Evolutionary conservation across 164 flowering plant species (phyloP), one percentile per base, ranked within the genome.

Genomic region (Stephania japonica): DNA sequence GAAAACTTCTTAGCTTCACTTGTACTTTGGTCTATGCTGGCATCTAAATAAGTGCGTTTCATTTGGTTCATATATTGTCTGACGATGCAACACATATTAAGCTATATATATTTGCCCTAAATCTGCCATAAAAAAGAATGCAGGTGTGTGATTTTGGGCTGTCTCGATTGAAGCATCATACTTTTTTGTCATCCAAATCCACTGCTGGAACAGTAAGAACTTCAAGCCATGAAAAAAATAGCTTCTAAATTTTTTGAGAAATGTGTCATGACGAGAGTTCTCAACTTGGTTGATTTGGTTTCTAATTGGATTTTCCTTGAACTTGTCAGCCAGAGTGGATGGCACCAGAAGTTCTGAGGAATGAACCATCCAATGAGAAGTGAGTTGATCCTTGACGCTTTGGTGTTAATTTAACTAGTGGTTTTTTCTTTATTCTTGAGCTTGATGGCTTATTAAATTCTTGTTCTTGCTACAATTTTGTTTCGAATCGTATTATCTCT

Each of bases 321-420:
- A 68, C 72, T 12, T 73, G 56, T 75, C 75, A 94, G 98, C 97
- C 98, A 32, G 99, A 95, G 80, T 95, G 99, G 99, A 95, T 95
- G 99, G 99, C 98, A 62, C 98, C 99, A 56, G 99, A 93, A 85
- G 98, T 95, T 82, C 90, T 95, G 70, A 91, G 98, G 27, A 95
- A 95, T 77, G 98, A 95, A 76, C 91, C 87, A 67, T 92, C 99
- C 72, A 93, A 95, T 87, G 99, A 93, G 69, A 93, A 95, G 99
- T 95, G 75, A 90, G 94, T 85, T 49, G 42, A 49, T 9, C 53
- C 53, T 47, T 47, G 16, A 47, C 0, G 16, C 53, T 47, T 7
- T 47, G 4, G 53, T 47, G 13, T 47, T 47, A 47, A 49, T 41
- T 61, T 43, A 13, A 68, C 4, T 25, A 13, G 7, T 16, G 32